Base-by-base conservation (phyloP, 129 eudicot genomes). In the Flaveria trinervia region DNA sequence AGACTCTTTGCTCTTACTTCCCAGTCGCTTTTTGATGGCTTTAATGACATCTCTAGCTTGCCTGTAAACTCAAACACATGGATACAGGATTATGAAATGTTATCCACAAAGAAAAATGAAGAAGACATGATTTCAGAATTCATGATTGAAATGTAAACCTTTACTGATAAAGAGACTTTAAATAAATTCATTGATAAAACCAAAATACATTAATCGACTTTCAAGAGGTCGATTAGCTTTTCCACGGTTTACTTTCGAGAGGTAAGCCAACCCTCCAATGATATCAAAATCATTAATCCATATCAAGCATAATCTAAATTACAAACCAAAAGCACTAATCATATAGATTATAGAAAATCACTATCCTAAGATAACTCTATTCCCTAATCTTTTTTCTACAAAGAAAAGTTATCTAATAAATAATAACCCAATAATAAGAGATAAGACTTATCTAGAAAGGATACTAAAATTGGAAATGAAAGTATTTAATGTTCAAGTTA, bases 11-110 rank as follows among this genome's bases (percentile, higher is more conserved):
- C 79, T 83, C 74, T 91, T 94, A 83, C 92, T 94, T 72, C 88
- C 93, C 77, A 94, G 80, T 2, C 97, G 90, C 76, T 94, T 94
- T 82, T 94, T 94, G 7, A 94, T 89, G 64, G 94, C 84, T 82
- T 94, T 94, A 67, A 91, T 84, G 62, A 94, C 93, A 79, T 91
- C 96, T 79, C 76, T 91, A 50, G 99, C 96, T 84, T 88, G 96
- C 87, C 99, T 94, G 85, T 76, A 78, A 18, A 80, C 61, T 69
- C 52, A n/a, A 72, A 44, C 70, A 44, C 17, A 26, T 67, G 55
- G 1, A 55, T 33, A 30, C 36, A 30, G 5, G 36, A 30, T 30
- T 30, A 30, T 30, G 36, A 30, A 30, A 30, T 3, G 36, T 30
- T 2, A 30, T 30, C 41, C 41, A 36, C 41, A 36, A 36, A 36